Evolutionary conservation across 1,284 basidiomycete genomes (phyloP).

Genomic region (Ustanciosporium gigantosporum): DNA sequence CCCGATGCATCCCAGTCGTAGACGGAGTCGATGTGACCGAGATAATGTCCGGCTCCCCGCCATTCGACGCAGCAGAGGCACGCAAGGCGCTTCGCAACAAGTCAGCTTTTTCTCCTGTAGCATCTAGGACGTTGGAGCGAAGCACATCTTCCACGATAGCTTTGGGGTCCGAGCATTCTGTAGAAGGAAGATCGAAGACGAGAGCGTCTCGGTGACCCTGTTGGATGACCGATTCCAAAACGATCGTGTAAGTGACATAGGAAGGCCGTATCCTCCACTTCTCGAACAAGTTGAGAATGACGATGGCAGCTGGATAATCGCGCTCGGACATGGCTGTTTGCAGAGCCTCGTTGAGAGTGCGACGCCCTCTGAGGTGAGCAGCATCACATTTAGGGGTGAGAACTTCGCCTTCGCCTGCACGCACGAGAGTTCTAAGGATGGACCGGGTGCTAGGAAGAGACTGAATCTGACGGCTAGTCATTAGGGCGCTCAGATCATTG

Average conservation of each 20-base stretch:
- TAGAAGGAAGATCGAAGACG: no score
- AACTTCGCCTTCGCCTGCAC: conserved; percentile 10
- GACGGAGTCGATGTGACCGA: no score
- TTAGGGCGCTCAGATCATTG: not conserved
- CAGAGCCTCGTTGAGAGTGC: conserved; percentile 24
- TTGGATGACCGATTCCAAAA: conserved; percentile 5
- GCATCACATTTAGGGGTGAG: not conserved
- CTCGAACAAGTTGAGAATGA: conserved; percentile 26
- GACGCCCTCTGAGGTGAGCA: conserved; percentile 8
- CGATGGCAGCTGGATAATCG: conserved; percentile 24
- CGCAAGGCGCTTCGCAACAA: no score
- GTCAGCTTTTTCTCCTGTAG: no score
- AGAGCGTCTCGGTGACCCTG: conserved; percentile 10
- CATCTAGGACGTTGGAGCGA: no score
- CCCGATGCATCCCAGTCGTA: no score
- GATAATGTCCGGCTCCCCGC: no score
- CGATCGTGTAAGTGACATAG: conserved; percentile 11
- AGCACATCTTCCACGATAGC: no score
- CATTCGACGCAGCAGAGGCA: no score
- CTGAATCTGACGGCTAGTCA: not conserved
- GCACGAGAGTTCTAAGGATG: conserved; percentile 12
- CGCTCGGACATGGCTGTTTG: conserved; percentile 10
- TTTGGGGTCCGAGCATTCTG: no score
- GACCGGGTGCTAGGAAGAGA: conserved; percentile 9
- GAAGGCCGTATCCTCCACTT: conserved; percentile 17